A percentile compares a stretch with the other conserved stretches of the same genome.
These are phyloP conservation scores for Candida quercuum DNA, from an alignment of 805 yeast species.

Conservation along the genomic window DNA sequence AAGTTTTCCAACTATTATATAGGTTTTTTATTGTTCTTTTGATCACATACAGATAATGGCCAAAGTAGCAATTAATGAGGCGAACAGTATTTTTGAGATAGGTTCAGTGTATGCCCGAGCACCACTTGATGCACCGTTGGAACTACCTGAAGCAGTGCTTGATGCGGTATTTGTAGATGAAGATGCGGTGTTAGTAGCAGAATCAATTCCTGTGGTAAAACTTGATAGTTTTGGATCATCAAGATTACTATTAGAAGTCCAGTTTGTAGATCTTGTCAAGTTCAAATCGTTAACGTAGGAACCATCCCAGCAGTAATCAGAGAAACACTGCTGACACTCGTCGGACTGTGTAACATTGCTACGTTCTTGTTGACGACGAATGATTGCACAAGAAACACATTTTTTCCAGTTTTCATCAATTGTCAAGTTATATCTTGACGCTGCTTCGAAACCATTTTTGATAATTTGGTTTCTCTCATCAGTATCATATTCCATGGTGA, in stretches of 20 bases:
- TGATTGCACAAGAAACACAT: conserved; percentile 77
- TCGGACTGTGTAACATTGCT: conserved; percentile 45
- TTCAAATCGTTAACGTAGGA: conserved; percentile 4
- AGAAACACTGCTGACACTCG: conserved; percentile 66
- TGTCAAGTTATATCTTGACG: conserved; percentile 60
- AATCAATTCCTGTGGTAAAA: not conserved
- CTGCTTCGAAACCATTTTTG: conserved; percentile 66
- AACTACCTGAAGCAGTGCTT: not conserved
- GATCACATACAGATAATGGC: not conserved
- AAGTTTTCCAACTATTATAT: not conserved
- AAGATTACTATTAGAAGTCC: not conserved
- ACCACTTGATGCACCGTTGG: not conserved
- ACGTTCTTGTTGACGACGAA: conserved; percentile 71
- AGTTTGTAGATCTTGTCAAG: not conserved
- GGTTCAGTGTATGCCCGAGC: not conserved
- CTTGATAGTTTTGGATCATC: not conserved
- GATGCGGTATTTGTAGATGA: not conserved
- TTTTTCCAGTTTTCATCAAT: conserved; percentile 60
- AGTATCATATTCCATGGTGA: conserved; percentile 53
- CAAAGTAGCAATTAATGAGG: not conserved
- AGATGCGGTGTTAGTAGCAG: not conserved
- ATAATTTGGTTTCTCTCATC: conserved; percentile 54
- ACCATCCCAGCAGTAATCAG: conserved; percentile 70
- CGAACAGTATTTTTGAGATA: not conserved
- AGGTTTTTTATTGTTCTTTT: not conserved